Base-by-base conservation (phyloP, 495 filamentous ascomycete genomes). In the Aspergillus funiculosus region DNA sequence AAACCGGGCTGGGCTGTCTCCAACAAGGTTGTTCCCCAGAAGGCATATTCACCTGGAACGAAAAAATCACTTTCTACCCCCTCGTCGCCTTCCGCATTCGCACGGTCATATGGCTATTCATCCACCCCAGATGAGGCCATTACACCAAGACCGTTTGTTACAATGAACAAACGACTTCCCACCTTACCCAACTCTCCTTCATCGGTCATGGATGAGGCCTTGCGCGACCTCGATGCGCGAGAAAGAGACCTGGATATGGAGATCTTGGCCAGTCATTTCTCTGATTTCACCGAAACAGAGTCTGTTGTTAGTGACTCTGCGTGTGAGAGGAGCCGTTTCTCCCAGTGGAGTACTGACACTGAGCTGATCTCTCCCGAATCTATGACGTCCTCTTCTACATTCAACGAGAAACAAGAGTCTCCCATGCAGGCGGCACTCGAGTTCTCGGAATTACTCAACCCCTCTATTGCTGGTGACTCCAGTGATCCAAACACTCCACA, bases 181-280 rank as follows among this genome's bases (percentile, higher is more conserved):
- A 68, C 69, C 5, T 54, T 74, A 6, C 71, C 71, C 15, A 74
- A 73, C 39, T 63, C 66, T 1, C 71, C 71, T 10, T 73, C 69
- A 0, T 72, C 69, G 1, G 71, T 72, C 24, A 71, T 72, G 71
- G 67, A 72, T 13, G 70, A 71, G 39, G 70, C 66, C 6, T 56
- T 73, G 11, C 65, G 62, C 6, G 68, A 63, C 8, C 64, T 73
- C 24, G 66, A 72, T 15, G 60, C 61, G 15, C 55, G 53, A 11
- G 63, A 71, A 39, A 56, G 56, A 14, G 61, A 53, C 3, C 48
- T 71, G 26, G 63, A 69, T 18, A 53, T 46, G 17, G 60, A 69
- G 35, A 51, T 60, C 27, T 51, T 63, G 9, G 62, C 50, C 21
- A 74, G 68, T 44, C 63, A 66, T 43, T 72, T 73, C 36, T 74